Conservation (phyloP, 148 eudicot genomes). For the Fagopyrum esculentum region DNA sequence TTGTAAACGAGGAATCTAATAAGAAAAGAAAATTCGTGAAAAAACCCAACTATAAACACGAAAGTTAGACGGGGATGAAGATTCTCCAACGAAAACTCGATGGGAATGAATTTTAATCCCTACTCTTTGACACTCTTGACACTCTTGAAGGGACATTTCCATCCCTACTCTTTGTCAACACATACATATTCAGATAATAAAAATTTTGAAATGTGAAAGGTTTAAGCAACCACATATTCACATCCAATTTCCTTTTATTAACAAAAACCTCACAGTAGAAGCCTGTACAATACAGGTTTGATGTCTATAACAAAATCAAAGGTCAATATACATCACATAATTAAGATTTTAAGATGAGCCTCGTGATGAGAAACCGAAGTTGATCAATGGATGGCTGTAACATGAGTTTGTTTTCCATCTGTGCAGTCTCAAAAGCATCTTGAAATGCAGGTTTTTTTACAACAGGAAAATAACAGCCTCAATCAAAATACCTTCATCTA, state of each 20-base stretch:
- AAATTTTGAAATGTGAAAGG: not conserved
- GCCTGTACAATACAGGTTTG: not conserved
- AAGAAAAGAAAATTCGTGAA: too few relatives aligned
- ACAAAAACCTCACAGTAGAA: slow-evolving; percentile 1
- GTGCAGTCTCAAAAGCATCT: slow-evolving; percentile 1
- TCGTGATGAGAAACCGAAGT: not conserved
- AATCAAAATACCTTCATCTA: slow-evolving; percentile 19
- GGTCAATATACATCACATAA: not conserved
- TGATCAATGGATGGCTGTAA: not conserved
- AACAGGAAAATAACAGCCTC: not conserved
- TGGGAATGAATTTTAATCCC: too few relatives aligned
- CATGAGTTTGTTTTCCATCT: not conserved
- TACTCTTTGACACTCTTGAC: too few relatives aligned
- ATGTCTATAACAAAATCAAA: not conserved
- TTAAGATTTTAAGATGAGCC: not conserved
- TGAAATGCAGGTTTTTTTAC: not conserved
- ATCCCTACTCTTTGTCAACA: too few relatives aligned
- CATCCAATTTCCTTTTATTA: not conserved
- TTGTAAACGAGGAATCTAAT: too few relatives aligned
- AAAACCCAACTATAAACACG: too few relatives aligned
- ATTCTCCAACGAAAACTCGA: too few relatives aligned
- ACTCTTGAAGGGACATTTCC: too few relatives aligned
- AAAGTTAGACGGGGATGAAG: too few relatives aligned
- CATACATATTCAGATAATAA: not conserved
- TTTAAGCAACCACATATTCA: not conserved